Evolutionary conservation across 495 filamentous ascomycete genomes (phyloP).

Genomic region (Rusavskia elegans): DNA sequence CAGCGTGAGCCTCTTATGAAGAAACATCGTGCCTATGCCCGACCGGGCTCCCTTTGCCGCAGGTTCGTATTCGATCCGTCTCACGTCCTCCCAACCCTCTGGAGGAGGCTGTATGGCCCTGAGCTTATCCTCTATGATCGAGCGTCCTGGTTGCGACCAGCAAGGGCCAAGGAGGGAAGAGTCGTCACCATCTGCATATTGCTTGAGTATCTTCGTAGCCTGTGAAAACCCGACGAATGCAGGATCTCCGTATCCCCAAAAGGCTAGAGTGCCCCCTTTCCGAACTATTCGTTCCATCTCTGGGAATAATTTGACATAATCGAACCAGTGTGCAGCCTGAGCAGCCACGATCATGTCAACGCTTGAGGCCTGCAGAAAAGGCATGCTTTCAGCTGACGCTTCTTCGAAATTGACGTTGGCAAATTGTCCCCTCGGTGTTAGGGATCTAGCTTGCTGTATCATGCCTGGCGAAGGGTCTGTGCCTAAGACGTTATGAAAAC

Average conservation of each 20-base stretch:
- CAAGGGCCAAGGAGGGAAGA: conserved; percentile 29
- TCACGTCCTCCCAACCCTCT: conserved; percentile 32
- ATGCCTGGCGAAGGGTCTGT: conserved; percentile 43
- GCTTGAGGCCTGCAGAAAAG: conserved; percentile 26
- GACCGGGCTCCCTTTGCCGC: conserved; percentile 14
- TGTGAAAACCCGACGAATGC: conserved; percentile 31
- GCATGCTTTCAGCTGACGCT: conserved; percentile 33
- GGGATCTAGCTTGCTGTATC: conserved; percentile 34
- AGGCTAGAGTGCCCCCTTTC: conserved; percentile 38
- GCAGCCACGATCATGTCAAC: conserved; percentile 43
- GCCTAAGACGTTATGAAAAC: conserved; percentile 33
- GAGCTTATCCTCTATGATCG: conserved; percentile 31
- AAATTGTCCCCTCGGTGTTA: conserved; percentile 19
- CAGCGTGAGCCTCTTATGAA: conserved; percentile 34
- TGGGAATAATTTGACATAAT: conserved; percentile 33
- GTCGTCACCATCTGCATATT: conserved; percentile 10
- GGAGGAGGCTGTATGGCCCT: conserved; percentile 31
- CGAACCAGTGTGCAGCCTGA: conserved; percentile 53
- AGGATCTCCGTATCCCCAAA: conserved; percentile 49
- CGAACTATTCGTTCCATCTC: conserved; percentile 37
- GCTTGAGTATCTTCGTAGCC: conserved; percentile 30
- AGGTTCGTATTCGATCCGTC: conserved; percentile 41
- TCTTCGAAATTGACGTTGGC: conserved; percentile 30
- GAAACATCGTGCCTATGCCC: conserved; percentile 30
- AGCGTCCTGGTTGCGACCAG: conserved; percentile 45